Evolutionary conservation across 164 flowering plant genomes (phyloP).

Genomic region (Litsea cubeba): DNA sequence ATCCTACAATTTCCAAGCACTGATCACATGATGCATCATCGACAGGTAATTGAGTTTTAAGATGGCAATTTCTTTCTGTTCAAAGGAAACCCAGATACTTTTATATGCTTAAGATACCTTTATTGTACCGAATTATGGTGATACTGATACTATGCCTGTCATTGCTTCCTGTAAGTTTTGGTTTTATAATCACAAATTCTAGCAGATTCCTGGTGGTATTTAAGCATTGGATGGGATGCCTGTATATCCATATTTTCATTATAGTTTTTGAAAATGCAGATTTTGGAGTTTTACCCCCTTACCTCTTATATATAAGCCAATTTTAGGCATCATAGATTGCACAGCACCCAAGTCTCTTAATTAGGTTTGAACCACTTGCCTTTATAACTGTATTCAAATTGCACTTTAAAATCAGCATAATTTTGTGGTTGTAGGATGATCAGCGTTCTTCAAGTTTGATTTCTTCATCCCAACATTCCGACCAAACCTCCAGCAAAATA

Average conservation of each 20-base stretch:
- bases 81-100: neutral
- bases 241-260: neutral
- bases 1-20: slow-evolving; percentile 61
- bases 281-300: neutral
- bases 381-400: too few relatives aligned
- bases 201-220: neutral
- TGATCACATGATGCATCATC: slow-evolving; percentile 43
- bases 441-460: slow-evolving; percentile 20
- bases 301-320: neutral
- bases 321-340: neutral
- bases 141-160: neutral
- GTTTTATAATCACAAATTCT: neutral
- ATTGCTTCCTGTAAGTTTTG: neutral
- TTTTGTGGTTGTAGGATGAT: slow-evolving; percentile 28
- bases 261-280: neutral
- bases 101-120: neutral
- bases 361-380: neutral
- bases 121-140: neutral
- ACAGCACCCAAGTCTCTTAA: neutral
- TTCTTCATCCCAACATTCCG: slow-evolving; percentile 19
- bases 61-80: neutral
- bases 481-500: slow-evolving; percentile 19
- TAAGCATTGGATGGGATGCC: neutral
- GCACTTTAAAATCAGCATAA: neutral
- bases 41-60: slow-evolving; percentile 35